Base-by-base conservation (phyloP, 2,329 filamentous ascomycete species). In the Lasiodiplodia sp. region DNA sequence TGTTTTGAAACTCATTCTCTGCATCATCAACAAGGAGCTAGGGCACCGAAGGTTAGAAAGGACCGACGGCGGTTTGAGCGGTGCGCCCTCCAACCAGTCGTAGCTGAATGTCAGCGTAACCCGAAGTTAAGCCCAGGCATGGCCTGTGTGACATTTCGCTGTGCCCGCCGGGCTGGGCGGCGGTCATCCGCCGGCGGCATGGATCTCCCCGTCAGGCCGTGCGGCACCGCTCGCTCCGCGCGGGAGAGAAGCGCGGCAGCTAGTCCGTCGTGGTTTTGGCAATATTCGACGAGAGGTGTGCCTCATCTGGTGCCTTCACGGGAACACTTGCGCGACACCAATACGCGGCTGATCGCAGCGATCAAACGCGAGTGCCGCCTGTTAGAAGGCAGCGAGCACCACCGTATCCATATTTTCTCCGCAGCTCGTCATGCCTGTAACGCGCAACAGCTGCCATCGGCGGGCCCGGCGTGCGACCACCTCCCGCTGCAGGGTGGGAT, bases 301-400 rank as follows among this genome's bases (percentile, higher is more conserved):
- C 60, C 60, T 37, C 40, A 64, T 52, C 31, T n/a, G 40, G 34
- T 28, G 16, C 47, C 37, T 53, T 52, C 16, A 47, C 60, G 18
- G 18, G 44, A 47, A n/a, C 44, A 18, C 47, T 52, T 52, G 60
- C 51, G 60, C 60, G 47, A 64, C 58, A 60, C 57, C 16, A 28
- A 23, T 7, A 23, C 25, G 51, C 18, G 47, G 47, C 44, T 52
- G 60, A 64, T 64, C 60, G 25, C 40, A 34, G 60, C 28, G 60
- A 64, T 64, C 60, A 64, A 58, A 52, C 38, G 28, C 40, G 10
- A 10, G n/a, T 25, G 55, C 55, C 52, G 52, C 52, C 31, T 64
- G 60, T 52, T 44, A 52, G 60, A 64, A 52, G 60, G 60, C 60
- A 18, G 60, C 44, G n/a, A n/a, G 44, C 60, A 64, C 28, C 44